Base-by-base conservation (phyloP, 2,329 filamentous ascomycete species). In the Aspergillus quadrilineatus region DNA sequence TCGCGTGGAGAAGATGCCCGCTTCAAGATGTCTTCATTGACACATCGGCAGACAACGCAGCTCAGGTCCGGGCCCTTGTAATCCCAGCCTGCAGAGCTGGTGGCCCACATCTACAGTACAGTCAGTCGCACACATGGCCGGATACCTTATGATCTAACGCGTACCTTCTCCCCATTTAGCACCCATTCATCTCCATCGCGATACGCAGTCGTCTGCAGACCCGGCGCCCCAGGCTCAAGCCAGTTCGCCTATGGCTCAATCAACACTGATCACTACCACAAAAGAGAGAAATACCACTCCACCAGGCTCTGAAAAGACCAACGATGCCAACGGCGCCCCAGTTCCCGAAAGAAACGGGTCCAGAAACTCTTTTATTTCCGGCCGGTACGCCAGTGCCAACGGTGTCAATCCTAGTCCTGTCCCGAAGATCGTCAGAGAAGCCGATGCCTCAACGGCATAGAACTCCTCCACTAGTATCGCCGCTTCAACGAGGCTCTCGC, bases 51-150 rank as follows among this genome's bases (percentile, higher is more conserved):
- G 4, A 82, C 77, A 6, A 84, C 73, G 58, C 80, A 83, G 53
- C 77, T 73, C 1, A 85, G 68, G 42, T 83, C 79, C 1, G 80
- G 79, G 8, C 82, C 81, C 51, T 71, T 70, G 41, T 75, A 73
- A 56, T 84, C 81, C 81, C 80, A 84, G 12, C 82, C 81, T 0
- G 73, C 77, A 50, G 73, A 75, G 63, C 83, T 84, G 1, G 80
- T 82, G 9, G 81, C 79, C 81, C 82, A 84, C 41, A 77, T 75
- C 76, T 84, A 83, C 60, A 14, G 12, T 7, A 12, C 36, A 41
- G 3, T 12, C 8, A 10, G 47, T 28, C n/a, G 8, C n/a, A 6
- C 14, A 4, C 37, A 17, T 22, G 1, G n/a, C n/a, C 37, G 37
- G 8, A 28, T 7, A 32, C 5, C 15, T 6, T 15, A 5, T 22